phyloP scores from a whole-genome alignment of 768 basidiomycete genomes.

The Coprinopsis marcescibilis region DNA sequence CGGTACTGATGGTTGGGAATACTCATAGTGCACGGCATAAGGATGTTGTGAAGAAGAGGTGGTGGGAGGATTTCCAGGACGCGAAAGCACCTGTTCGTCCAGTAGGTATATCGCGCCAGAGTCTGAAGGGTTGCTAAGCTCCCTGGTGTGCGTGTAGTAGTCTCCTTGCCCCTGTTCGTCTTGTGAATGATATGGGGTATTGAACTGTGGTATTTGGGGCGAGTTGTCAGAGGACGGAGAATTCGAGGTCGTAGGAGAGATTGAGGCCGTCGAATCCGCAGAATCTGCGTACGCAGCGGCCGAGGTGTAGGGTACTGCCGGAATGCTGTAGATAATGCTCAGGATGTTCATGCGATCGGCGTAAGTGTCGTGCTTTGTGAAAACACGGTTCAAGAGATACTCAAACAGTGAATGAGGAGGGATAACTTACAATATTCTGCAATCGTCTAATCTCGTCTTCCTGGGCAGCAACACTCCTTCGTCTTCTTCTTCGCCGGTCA shows the following conservation, averaged over 20 bases:
- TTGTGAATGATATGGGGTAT: slow-evolving; percentile 24
- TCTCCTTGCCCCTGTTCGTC: slow-evolving; percentile 20
- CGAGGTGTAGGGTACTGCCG: slow-evolving; percentile 63
- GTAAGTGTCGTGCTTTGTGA: slow-evolving; percentile 82
- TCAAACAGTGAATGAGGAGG: slow-evolving; percentile 8
- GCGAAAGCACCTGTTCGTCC: slow-evolving; percentile 29
- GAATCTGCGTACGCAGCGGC: slow-evolving; percentile 46
- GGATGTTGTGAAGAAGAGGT: slow-evolving; percentile 37
- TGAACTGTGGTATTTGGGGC: slow-evolving; percentile 32
- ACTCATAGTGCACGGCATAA: slow-evolving; percentile 45
- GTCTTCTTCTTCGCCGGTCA: slow-evolving; percentile 49
- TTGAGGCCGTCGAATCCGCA: slow-evolving; percentile 42
- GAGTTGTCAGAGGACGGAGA: slow-evolving; percentile 48
- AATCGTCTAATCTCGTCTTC: slow-evolving; percentile 85
- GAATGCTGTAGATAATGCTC: slow-evolving; percentile 84
- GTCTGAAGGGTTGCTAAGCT: slow-evolving; percentile 15
- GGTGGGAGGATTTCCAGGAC: slow-evolving; percentile 25
- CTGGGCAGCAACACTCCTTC: slow-evolving; percentile 81
- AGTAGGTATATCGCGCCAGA: slow-evolving; percentile 39
- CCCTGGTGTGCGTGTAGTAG: slow-evolving; percentile 12
- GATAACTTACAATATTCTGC: slow-evolving; percentile 71
- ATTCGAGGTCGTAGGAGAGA: slow-evolving; percentile 40
- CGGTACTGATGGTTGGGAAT: slow-evolving; percentile 20
- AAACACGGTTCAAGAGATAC: slow-evolving; percentile 10
- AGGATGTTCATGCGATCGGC: slow-evolving; percentile 92